phyloP scores from a whole-genome alignment of 225 moss, liverwort and hornwort species.

The Asterella californica region DNA sequence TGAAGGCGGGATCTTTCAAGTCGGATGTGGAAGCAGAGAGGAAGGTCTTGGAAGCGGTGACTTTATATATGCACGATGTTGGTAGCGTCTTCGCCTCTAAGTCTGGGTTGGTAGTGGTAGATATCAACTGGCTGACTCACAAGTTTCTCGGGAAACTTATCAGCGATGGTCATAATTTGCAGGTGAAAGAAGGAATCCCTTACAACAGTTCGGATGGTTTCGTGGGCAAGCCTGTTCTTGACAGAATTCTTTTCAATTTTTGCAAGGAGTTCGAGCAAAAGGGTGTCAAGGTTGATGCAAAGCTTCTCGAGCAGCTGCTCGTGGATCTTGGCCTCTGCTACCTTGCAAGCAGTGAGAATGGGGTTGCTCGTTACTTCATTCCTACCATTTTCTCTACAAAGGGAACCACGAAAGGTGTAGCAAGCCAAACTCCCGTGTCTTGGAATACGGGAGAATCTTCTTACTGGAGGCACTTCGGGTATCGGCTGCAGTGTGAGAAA shows the following conservation, averaged over 20 bases:
- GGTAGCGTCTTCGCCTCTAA: not conserved
- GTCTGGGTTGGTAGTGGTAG: not conserved
- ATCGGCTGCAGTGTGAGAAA: not conserved
- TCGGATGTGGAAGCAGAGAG: too few relatives aligned
- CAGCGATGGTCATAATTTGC: not conserved
- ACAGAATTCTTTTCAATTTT: not conserved
- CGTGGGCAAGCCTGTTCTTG: not conserved
- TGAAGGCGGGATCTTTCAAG: not conserved
- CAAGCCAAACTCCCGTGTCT: not conserved
- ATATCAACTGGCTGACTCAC: slow-evolving; percentile 6
- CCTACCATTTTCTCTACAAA: not conserved
- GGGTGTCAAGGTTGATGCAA: not conserved
- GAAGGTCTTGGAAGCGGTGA: not conserved
- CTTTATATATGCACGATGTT: not conserved
- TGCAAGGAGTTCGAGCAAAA: not conserved
- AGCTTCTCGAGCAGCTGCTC: not conserved
- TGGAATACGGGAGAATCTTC: not conserved
- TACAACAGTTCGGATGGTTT: not conserved
- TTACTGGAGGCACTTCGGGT: not conserved
- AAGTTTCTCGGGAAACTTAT: not conserved
- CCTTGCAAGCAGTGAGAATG: not conserved
- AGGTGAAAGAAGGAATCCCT: not conserved
- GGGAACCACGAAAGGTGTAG: not conserved
- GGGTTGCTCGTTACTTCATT: not conserved
- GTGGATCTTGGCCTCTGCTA: not conserved